phyloP scores from a whole-genome alignment of 805 yeast genomes.

The Saccharomycopsis microspora region DNA sequence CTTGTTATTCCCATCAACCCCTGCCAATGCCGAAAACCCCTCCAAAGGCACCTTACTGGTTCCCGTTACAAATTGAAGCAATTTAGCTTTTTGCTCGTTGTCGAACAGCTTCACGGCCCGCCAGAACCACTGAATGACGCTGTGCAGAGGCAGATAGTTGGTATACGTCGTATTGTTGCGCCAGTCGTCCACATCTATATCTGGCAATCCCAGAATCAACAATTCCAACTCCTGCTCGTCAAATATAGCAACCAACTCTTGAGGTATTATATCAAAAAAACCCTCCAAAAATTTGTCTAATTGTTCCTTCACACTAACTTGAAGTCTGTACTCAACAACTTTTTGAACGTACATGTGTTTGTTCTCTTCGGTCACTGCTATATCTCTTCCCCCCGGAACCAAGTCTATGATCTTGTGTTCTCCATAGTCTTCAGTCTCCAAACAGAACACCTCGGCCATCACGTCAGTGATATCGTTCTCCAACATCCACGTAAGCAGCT shows the following conservation, averaged over 20 bases:
- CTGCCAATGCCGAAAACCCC: constrained; percentile 85
- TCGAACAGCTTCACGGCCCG: constrained; percentile 92
- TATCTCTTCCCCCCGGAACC: constrained; percentile 68
- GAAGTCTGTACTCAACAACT: constrained; percentile 79
- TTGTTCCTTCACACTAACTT: constrained; percentile 77
- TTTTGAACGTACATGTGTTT: constrained; percentile 79
- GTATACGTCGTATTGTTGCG: constrained; percentile 70
- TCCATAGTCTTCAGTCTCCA: constrained; percentile 89
- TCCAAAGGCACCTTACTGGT: constrained; percentile 92
- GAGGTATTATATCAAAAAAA: constrained; percentile 81
- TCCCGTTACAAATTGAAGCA: constrained; percentile 93
- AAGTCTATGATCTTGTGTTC: constrained; percentile 77
- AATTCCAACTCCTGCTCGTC: constrained; percentile 94
- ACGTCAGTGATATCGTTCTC: constrained; percentile 92
- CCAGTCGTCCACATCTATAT: constrained; percentile 95
- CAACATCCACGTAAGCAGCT: constrained; percentile 89
- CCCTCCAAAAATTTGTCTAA: constrained; percentile 78
- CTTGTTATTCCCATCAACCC: constrained; percentile 76
- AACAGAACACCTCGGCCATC: constrained; percentile 87
- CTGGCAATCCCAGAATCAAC: constrained; percentile 89
- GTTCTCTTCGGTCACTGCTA: constrained; percentile 82
- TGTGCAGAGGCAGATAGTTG: constrained; percentile 72
- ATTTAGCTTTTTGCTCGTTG: constrained; percentile 84
- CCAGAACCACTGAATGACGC: constrained; percentile 96
- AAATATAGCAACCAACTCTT: constrained; percentile 72